These are phyloP conservation scores for Pontederia crassipes DNA, from an alignment of 176 grass and related monocot species.

Conservation along the genomic window DNA sequence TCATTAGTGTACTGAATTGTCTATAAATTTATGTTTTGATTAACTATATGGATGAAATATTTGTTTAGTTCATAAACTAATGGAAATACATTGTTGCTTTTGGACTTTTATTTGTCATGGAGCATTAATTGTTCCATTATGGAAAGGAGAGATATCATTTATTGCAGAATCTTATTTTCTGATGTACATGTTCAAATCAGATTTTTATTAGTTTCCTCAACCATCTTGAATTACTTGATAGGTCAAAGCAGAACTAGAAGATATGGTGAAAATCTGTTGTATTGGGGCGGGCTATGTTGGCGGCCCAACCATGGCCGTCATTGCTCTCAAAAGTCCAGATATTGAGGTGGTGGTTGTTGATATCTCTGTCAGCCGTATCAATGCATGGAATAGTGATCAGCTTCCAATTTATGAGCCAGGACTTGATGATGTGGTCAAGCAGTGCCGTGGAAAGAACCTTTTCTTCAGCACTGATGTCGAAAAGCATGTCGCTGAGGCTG, in stretches of 20 bases:
- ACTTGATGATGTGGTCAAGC: constrained; percentile 11
- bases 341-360: constrained; percentile 14
- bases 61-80: too few species aligned
- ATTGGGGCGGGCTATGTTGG: constrained; percentile 19
- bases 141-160: neutral
- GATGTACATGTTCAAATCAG: neutral
- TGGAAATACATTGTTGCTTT: too few species aligned
- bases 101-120: too few species aligned
- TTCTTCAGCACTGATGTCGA: constrained; percentile 20
- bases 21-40: too few species aligned
- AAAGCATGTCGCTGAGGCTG: constrained; percentile 3
- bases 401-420: constrained; percentile 17
- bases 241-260: neutral
- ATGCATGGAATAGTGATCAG: constrained; percentile 18
- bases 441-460: constrained; percentile 12
- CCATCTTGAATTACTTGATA: neutral
- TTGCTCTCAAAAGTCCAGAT: constrained; percentile 8
- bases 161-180: neutral
- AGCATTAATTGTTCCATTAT: too few species aligned
- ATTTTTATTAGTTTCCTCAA: neutral
- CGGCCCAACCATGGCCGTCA: constrained; percentile 18
- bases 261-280: constrained; percentile 20
- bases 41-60: too few species aligned
- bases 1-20: too few species aligned
- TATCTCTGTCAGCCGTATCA: constrained; percentile 10